Percentiles rank a stretch among this genome's conserved stretches.
Conservation (phyloP, 306 rosid species). For the Crotalaria pallida region DNA sequence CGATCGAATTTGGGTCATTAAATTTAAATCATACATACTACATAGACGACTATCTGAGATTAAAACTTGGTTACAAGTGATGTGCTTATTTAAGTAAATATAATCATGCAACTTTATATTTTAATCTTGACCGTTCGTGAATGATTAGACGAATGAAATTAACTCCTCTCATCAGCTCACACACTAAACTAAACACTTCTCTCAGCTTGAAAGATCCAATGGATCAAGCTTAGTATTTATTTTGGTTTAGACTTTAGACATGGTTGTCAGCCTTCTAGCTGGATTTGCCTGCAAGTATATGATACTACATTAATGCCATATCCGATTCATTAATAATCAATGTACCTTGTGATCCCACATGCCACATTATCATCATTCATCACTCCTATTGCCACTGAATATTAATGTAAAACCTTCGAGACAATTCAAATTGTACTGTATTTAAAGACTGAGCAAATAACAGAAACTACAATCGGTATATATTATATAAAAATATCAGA, state of each 20-base stretch:
- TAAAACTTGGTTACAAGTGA: too few relatives aligned
- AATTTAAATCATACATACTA: too few relatives aligned
- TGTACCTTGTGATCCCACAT: constrained; percentile 25
- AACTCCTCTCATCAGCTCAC: too few relatives aligned
- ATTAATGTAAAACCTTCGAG: background rate
- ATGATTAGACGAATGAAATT: too few relatives aligned
- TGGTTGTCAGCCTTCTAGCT: constrained; percentile 23
- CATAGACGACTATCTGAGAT: too few relatives aligned
- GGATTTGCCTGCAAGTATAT: constrained; percentile 22
- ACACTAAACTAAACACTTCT: too few relatives aligned
- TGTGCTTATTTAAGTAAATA: too few relatives aligned
- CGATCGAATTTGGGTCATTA: too few relatives aligned
- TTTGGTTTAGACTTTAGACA: constrained; percentile 9
- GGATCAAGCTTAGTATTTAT: background rate
- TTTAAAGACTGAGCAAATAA: constrained; percentile 8
- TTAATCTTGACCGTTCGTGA: too few relatives aligned
- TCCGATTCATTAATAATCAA: constrained; percentile 4
- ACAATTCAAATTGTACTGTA: background rate
- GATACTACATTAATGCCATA: background rate
- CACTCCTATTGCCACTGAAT: background rate
- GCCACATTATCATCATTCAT: constrained; percentile 1
- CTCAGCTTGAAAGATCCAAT: too few relatives aligned
- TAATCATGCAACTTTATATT: too few relatives aligned
- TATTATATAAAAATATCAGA: too few relatives aligned
- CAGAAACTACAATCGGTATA: constrained; percentile 21